These are phyloP conservation scores for Santalum album DNA, from an alignment of 164 flowering plant genomes.

Conservation along the genomic window DNA sequence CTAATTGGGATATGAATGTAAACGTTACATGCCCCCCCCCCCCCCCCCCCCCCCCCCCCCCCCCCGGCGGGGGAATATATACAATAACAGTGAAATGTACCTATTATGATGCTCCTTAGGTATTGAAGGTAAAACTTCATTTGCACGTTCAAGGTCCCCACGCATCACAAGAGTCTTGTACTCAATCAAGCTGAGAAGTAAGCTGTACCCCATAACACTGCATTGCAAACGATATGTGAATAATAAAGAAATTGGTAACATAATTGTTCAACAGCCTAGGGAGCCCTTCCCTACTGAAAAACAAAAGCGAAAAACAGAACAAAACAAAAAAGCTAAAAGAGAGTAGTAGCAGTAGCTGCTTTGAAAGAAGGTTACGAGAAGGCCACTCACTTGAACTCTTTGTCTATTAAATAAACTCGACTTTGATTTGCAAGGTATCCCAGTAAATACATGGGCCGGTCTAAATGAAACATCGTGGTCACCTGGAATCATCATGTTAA, in stretches of 20 bases:
- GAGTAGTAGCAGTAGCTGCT: too few species aligned
- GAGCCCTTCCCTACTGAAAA: too few species aligned
- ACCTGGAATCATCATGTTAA: conserved; percentile 37
- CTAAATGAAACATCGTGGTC: conserved; percentile 97
- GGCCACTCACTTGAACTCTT: conserved; percentile 87
- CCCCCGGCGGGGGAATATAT: too few species aligned
- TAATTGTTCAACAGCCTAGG: too few species aligned
- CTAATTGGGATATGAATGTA: too few species aligned
- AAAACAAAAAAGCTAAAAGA: too few species aligned
- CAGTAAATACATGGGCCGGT: conserved; percentile 94
- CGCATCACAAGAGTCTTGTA: conserved; percentile 99
- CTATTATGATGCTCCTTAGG: conserved; percentile 95
- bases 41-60: too few species aligned
- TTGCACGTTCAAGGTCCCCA: conserved; percentile 84
- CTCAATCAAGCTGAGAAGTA: conserved; percentile 93
- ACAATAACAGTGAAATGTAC: conserved; percentile 21
- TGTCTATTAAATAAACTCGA: conserved; percentile 92
- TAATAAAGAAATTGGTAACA: background rate
- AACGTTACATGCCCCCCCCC: too few species aligned
- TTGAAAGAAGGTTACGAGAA: background rate
- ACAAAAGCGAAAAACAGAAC: too few species aligned
- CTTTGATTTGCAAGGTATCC: conserved; percentile 98
- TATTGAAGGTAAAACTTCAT: conserved; percentile 70
- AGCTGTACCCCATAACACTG: conserved; percentile 91
- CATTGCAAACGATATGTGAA: conserved; percentile 5